Evolutionary conservation across 2,329 filamentous ascomycete genomes (phyloP), one percentile per base, ranked within the genome.

Genomic region (Onygena corvina): DNA sequence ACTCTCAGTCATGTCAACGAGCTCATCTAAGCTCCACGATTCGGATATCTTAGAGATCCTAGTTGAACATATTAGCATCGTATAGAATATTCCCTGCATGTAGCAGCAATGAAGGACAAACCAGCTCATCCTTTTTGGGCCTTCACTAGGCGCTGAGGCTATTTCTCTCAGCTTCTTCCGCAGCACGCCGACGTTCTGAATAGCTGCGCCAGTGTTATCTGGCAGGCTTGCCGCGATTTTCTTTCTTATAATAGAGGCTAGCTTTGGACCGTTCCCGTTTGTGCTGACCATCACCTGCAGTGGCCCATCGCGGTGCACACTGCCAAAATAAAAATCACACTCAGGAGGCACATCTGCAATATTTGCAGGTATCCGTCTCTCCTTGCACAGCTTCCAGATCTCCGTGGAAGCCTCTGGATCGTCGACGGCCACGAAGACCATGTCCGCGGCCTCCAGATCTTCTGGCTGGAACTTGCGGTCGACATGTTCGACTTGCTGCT

Each of bases 261-360:
- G 71, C 62, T 90, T 82, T 0, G 92, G 92, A 0, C 92, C 92
- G 64, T 94, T 95, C 47, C 92, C 92, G 64, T 96, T 98, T 30
- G 92, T 98, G 70, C 86, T 93, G 58, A 98, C 90, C 92, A 98
- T 98, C 60, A 98, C 83, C 71, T 98, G 92, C 53, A 98, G 69
- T 4, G 92, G 92, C 0, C 92, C 92, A 64, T 98, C 92, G 46
- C 92, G 83, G 68, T 98, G 86, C 33, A 95, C 83, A 63, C 85
- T 92, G 54, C 92, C 92, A 70, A 98, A 98, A 74, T 95, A 98
- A 64, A 98, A 98, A 63, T 98, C 92, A 67, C 92, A 98, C 66
- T 98, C 92, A 0, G 87, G 78, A 0, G 92, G 92, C 2, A 98
- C 92, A 64, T 98, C 92, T 57, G 92, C 92, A 57, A 98, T 94